Evolutionary conservation across 805 yeast genomes (phyloP).

Genomic region (Metschnikowia kunwiensis): DNA sequence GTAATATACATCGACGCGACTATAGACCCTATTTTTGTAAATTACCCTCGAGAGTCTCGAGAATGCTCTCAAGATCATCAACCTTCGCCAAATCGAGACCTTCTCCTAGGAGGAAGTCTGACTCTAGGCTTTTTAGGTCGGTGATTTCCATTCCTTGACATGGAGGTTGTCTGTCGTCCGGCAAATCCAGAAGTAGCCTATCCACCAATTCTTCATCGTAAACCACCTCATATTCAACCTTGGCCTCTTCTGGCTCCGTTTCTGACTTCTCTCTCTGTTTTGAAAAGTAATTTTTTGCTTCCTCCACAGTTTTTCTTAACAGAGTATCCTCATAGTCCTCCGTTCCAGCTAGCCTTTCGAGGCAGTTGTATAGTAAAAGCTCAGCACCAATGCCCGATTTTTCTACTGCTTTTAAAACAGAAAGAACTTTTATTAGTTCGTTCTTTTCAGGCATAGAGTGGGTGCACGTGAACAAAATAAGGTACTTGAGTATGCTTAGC

Average conservation of each 20-base stretch:
- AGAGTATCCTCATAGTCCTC: constrained; percentile 1
- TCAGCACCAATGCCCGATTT: constrained; percentile 17
- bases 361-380: constrained; percentile 22
- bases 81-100: not conserved
- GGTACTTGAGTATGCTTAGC: constrained; percentile 22
- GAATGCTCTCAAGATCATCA: not conserved
- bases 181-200: constrained; percentile 7
- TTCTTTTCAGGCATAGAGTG: constrained; percentile 17
- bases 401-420: constrained; percentile 21
- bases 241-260: not conserved
- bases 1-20: constrained; percentile 14
- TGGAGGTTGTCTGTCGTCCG: not conserved
- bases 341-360: constrained; percentile 21
- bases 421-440: constrained; percentile 18
- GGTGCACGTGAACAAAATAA: constrained; percentile 23
- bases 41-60: no score
- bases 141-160: not conserved
- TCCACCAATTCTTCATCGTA: constrained; percentile 12
- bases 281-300: not conserved
- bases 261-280: not conserved
- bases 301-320: constrained; percentile 1
- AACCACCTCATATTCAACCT: constrained; percentile 4
- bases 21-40: not conserved
- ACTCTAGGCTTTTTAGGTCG: not conserved
- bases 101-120: constrained; percentile 6